Evolutionary conservation across 2,329 filamentous ascomycete genomes (phyloP).

Genomic region (Juglanconis sp.): DNA sequence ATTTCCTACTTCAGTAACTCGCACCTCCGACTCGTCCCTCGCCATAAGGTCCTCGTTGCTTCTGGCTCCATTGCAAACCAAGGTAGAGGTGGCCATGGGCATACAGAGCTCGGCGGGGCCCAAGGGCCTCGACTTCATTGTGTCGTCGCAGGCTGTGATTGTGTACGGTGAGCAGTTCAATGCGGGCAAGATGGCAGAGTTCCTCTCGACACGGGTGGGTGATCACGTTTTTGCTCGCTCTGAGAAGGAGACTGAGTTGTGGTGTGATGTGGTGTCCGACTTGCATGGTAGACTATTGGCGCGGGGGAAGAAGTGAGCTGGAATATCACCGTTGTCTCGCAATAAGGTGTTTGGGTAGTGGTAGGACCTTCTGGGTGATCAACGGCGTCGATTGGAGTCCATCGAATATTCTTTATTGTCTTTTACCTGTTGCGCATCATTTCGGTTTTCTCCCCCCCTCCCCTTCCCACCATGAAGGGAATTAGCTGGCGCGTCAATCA

Average conservation of each 20-base stretch:
- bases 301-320: conserved; percentile 46
- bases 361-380: no score
- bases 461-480: not conserved
- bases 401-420: not conserved
- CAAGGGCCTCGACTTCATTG: conserved; percentile 51
- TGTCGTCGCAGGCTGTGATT: conserved; percentile 56
- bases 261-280: conserved; percentile 55
- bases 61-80: conserved; percentile 62
- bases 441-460: not conserved
- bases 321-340: not conserved
- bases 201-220: conserved; percentile 55
- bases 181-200: conserved; percentile 70
- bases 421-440: not conserved
- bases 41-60: conserved; percentile 60
- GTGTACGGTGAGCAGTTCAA: conserved; percentile 79
- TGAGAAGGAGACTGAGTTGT: conserved; percentile 38
- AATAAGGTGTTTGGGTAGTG: not conserved
- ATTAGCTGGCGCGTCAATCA: not conserved
- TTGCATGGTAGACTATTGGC: conserved; percentile 54
- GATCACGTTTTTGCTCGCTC: conserved; percentile 28
- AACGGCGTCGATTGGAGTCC: not conserved
- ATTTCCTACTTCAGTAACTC: conserved; percentile 62
- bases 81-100: conserved; percentile 61
- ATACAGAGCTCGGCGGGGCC: conserved; percentile 45
- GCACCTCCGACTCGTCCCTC: conserved; percentile 63